Base-by-base conservation (phyloP, 176 grass and related monocot genomes). In the Pharus latifolius region DNA sequence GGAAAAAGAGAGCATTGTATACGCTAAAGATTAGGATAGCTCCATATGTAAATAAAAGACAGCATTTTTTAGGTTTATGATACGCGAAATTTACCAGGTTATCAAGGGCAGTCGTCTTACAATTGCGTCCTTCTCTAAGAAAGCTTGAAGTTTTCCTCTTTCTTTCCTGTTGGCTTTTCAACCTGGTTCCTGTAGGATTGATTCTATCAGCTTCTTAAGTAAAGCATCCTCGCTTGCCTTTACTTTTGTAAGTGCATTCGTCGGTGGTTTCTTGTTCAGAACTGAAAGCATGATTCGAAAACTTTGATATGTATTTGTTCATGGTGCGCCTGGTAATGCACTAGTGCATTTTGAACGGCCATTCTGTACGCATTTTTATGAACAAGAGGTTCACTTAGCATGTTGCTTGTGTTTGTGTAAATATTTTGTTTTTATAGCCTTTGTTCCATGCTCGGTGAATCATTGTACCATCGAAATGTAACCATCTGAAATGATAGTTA, bases 171-270 rank as follows among this genome's bases (percentile, higher is more conserved):
- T 82, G 44, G 34, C 12, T 33, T 51, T 34, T 33, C 6, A 61
- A 49, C 19, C n/a, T 68, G 70, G 43, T 48, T 17, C 31, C 13
- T 38, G 8, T 19, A 19, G 24, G 3, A 68, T 15, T 17, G 34
- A 25, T 77, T 77, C 49, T 24, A 41, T 60, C 49, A 20, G 8
- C 23, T 10, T 10, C 24, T 5, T 14, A 72, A 74, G 70, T 31
- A 60, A 74, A 49, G 68, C 31, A 58, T 60, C 56, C 32, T 20
- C 32, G 53, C 56, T 60, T 59, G n/a, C n/a, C 3, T 75, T 63
- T 40, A 13, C 6, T 20, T 24, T 13, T 22, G 1, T 32, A 8
- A 8, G 27, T 33, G 3, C n/a, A 44, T 57, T n/a, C 10, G 40
- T 8, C 5, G 22, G n/a, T n/a, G n/a, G n/a, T n/a, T n/a, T n/a